phyloP scores from a whole-genome alignment of 2,329 filamentous ascomycete species.

The Hysterium pulicare region DNA sequence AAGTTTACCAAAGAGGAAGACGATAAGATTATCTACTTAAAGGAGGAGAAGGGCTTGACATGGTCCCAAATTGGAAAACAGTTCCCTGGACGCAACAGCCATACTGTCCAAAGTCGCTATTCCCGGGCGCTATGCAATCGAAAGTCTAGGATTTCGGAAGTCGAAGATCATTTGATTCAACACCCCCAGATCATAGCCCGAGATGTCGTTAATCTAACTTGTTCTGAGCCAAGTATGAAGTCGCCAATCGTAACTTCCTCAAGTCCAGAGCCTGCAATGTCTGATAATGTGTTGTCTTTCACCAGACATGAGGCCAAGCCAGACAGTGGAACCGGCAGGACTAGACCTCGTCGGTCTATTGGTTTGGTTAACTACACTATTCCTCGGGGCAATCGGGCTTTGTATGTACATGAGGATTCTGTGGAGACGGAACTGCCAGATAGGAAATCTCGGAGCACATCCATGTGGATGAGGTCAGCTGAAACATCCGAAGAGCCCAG shows the following conservation, averaged over 20 bases:
- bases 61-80: conserved; percentile 37
- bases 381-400: conserved; percentile 6
- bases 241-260: too few species aligned
- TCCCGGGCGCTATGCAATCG: conserved; percentile 24
- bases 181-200: too few species aligned
- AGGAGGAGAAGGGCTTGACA: conserved; percentile 34
- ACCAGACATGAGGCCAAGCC: neutral
- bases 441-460: neutral
- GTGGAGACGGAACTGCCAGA: conserved; percentile 1
- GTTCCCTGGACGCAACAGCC: conserved; percentile 29
- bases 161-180: neutral
- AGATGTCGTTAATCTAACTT: too few species aligned
- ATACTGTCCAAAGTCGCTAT: conserved; percentile 25
- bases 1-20: conserved; percentile 16
- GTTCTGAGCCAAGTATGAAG: too few species aligned
- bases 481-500: conserved; percentile 12
- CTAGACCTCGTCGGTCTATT: neutral
- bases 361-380: neutral
- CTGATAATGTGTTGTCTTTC: neutral
- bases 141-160: conserved; percentile 18
- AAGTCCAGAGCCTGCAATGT: neutral
- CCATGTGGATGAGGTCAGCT: conserved; percentile 7
- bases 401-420: conserved; percentile 7
- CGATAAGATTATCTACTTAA: conserved; percentile 39
- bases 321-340: neutral